Evolutionary conservation across 805 yeast species (phyloP).

Genomic region (Candida maltosa): DNA sequence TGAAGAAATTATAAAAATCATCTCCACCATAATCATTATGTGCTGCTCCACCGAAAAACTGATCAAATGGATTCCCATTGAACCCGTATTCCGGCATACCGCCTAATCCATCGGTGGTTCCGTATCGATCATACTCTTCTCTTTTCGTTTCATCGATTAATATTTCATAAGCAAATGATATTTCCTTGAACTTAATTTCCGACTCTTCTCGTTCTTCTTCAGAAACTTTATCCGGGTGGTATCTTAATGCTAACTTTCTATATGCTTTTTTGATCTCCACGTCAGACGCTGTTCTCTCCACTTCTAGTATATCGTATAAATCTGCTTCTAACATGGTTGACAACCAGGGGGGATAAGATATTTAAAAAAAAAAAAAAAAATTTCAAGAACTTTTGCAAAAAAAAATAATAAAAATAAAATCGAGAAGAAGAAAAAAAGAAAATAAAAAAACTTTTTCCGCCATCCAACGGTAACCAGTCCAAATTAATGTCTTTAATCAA

Average conservation of each 20-base stretch:
- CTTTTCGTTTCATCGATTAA: slow-evolving; percentile 67
- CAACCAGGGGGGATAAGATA: too few relatives aligned
- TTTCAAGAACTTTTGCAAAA: too few relatives aligned
- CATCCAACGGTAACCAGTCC: too few relatives aligned
- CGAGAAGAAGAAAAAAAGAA: too few relatives aligned
- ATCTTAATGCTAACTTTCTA: slow-evolving; percentile 72
- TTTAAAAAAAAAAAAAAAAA: too few relatives aligned
- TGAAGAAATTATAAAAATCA: slow-evolving; percentile 72
- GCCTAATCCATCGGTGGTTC: slow-evolving; percentile 27
- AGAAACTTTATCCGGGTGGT: slow-evolving; percentile 87
- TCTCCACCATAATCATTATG: slow-evolving; percentile 55
- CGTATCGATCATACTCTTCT: slow-evolving; percentile 56
- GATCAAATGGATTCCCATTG: slow-evolving; percentile 38
- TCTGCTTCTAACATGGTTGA: too few relatives aligned
- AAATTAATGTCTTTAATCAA: too few relatives aligned
- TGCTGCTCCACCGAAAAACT: slow-evolving; percentile 32
- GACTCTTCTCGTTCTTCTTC: slow-evolving; percentile 66
- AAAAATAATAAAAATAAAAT: too few relatives aligned
- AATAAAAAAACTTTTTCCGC: too few relatives aligned
- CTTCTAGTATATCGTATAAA: slow-evolving; percentile 68
- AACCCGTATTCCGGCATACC: slow-evolving; percentile 6
- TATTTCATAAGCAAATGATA: slow-evolving; percentile 82
- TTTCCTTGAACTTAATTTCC: slow-evolving; percentile 77
- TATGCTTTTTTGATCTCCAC: slow-evolving; percentile 81
- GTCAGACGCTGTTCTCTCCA: slow-evolving; percentile 60